phyloP scores from a whole-genome alignment of 2,329 filamentous ascomycete species.

The Rutstroemia sp. region DNA sequence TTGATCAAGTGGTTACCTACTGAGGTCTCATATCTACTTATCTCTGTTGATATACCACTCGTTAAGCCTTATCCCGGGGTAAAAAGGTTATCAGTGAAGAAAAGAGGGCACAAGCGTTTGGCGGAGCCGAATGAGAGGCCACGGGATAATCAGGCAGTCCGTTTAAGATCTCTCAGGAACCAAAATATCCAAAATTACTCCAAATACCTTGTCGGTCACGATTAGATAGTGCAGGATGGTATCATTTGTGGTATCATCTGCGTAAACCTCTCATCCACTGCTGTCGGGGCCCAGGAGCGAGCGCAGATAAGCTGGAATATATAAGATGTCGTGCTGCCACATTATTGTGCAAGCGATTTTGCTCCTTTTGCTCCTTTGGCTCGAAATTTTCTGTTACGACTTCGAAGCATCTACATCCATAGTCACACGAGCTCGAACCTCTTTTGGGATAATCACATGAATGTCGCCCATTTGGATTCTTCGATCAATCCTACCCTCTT shows the following conservation, averaged over 20 bases:
- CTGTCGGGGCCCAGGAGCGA: background rate
- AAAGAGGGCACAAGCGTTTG: background rate
- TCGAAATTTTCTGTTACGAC: background rate
- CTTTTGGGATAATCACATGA: too few species aligned
- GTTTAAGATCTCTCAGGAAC: background rate
- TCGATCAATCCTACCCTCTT: background rate
- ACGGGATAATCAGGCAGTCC: slow-evolving; percentile 4
- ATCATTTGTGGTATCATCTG: slow-evolving; percentile 1
- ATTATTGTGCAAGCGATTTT: background rate
- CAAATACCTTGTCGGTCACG: slow-evolving; percentile 7
- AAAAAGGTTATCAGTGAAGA: background rate
- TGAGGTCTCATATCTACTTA: background rate
- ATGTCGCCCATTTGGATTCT: too few species aligned
- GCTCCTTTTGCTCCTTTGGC: background rate
- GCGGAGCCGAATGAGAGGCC: slow-evolving; percentile 6
- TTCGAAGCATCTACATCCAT: too few species aligned
- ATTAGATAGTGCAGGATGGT: slow-evolving; percentile 11
- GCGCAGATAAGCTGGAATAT: background rate
- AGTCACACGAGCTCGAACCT: too few species aligned
- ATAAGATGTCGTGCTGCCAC: background rate
- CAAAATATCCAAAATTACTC: background rate
- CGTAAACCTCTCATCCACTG: background rate
- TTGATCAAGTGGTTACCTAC: background rate
- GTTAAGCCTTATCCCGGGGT: too few species aligned
- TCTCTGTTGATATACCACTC: background rate